These are phyloP conservation scores for Neurospora sp. DNA, from an alignment of 495 filamentous ascomycete genomes.

Conservation along the genomic window DNA sequence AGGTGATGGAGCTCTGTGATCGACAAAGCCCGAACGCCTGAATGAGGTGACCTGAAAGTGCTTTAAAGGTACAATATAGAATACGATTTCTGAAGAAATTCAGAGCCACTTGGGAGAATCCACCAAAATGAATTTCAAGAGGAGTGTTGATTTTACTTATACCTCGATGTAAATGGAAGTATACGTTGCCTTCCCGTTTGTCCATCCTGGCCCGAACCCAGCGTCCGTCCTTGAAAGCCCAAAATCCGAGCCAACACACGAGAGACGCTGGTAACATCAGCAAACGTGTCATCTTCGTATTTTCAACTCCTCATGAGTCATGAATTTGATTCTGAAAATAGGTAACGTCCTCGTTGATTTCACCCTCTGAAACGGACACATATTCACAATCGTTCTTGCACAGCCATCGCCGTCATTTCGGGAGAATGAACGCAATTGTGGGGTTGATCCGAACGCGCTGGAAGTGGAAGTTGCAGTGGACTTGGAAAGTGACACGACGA, in stretches of 20 bases:
- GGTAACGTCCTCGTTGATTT: too few relatives aligned
- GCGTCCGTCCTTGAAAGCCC: background rate
- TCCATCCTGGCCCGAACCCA: background rate
- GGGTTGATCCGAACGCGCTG: background rate
- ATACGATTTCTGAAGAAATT: background rate
- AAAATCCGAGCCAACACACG: background rate
- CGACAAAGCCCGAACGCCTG: background rate
- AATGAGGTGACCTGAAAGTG: background rate
- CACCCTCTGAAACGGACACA: background rate
- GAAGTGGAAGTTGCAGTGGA: background rate
- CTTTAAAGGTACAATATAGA: background rate
- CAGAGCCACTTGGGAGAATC: background rate
- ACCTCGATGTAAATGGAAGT: background rate
- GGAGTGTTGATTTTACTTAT: background rate
- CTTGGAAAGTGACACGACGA: background rate
- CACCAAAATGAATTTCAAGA: background rate
- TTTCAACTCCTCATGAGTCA: background rate
- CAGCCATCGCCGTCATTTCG: background rate
- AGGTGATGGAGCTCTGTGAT: background rate
- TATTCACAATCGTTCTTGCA: background rate
- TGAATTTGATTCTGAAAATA: too few relatives aligned
- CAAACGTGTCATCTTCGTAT: constrained; percentile 17
- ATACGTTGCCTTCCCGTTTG: background rate
- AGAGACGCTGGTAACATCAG: background rate
- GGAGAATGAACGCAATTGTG: background rate